These are phyloP conservation scores for Diaporthe humulicola DNA, from an alignment of 2,329 filamentous ascomycete species.

Conservation along the genomic window DNA sequence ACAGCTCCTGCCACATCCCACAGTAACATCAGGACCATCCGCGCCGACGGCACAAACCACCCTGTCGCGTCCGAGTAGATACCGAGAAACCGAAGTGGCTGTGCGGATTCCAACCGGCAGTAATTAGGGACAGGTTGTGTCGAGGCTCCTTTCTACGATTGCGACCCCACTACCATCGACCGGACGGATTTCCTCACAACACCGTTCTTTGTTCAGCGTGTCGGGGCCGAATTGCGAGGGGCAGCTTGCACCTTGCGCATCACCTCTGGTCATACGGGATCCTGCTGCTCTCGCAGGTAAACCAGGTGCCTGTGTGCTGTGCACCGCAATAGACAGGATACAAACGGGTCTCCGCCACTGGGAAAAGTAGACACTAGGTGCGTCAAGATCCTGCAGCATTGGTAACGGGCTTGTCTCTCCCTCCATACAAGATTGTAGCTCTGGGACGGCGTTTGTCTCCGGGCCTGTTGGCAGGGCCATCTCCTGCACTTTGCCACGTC, in stretches of 20 bases:
- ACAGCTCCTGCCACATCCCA: neutral
- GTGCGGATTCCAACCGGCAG: neutral
- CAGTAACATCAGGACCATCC: neutral
- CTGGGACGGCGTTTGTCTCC: slow-evolving; percentile 8
- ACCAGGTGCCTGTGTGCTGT: neutral
- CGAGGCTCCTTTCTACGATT: neutral
- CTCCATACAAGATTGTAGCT: neutral
- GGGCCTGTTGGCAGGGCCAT: slow-evolving; percentile 13
- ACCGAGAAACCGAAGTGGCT: neutral
- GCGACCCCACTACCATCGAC: neutral
- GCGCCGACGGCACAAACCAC: neutral
- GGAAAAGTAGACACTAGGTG: slow-evolving; percentile 9
- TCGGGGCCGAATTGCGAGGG: neutral
- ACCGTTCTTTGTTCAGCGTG: neutral
- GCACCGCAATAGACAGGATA: slow-evolving; percentile 7
- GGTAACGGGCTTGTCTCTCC: neutral
- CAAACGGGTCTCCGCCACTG: neutral
- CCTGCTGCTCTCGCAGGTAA: neutral
- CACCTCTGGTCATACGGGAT: neutral
- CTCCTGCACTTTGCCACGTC: slow-evolving; percentile 31
- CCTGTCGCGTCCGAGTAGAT: neutral
- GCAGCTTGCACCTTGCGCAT: neutral
- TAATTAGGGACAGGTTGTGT: neutral
- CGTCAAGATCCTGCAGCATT: slow-evolving; percentile 12
- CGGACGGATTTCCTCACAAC: neutral